Base-by-base conservation (phyloP, 768 basidiomycete genomes). In the Cubamyces lactineus region DNA sequence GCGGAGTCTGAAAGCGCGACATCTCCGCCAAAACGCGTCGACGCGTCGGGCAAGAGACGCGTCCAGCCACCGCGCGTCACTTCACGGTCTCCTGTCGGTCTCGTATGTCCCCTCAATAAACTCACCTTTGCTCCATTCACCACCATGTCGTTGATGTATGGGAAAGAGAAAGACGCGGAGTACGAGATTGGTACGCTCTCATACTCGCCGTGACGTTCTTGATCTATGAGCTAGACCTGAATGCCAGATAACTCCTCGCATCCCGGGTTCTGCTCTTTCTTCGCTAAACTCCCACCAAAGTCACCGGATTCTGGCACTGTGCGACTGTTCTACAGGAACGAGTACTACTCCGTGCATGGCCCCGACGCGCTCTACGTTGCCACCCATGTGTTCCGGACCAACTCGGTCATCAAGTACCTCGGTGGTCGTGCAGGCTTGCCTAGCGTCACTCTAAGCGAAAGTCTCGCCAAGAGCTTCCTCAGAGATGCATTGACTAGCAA, bases 371-470 rank as follows among this genome's bases (percentile, higher is more conserved):
- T 85, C n/a, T 94, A 86, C 66, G 86, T 96, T 64, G 96, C 96
- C 5, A 80, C 86, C 19, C 83, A 92, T 67, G 86, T 91, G 55
- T 94, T 85, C 68, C 89, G 85, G 58, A 99, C 97, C 2, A 91
- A 92, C 68, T 89, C 92, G 0, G 95, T 98, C 61, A 82, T 99
- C 75, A 96, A 96, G 74, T 91, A 92, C 71, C 86, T 97, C 43
- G 96, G 96, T 6, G 85, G 86, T 30, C 82, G 80, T 65, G 71
- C 77, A 0, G 82, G 79, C 0, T 77, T 97, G 0, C 87, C 92
- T 0, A 89, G 87, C 55, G 94, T 97, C 51, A 85, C 83, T 0
- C 79, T 99, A 57, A 92, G 86, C 70, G 76, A 80, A 59, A 84
- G 83, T 16, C 85, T 94, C 17, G 95, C 95, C 0, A 90, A 92